Percentiles rank a stretch among this genome's conserved stretches.
Conservation (phyloP, 192 early-diverging fungal genomes). For the Endogone sp. region DNA sequence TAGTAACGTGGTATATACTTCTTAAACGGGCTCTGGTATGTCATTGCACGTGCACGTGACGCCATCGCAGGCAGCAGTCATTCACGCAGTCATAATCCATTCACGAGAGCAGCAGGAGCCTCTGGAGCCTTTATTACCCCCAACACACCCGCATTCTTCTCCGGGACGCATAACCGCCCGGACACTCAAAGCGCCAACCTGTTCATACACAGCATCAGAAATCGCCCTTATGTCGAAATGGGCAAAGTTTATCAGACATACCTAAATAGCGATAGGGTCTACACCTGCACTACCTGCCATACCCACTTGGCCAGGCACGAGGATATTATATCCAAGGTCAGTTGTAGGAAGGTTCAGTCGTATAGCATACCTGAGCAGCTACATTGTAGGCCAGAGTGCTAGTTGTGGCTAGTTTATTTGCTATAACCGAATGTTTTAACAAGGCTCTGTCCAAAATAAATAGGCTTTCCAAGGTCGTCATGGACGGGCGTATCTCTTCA, state of each 20-base stretch:
- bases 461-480: constrained; percentile 51
- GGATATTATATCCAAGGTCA: constrained; percentile 55
- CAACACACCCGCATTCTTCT: neutral
- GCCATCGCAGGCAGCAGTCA: no score
- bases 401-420: no score
- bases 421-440: no score
- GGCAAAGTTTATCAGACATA: constrained; percentile 39
- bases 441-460: no score
- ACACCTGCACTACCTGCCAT: constrained; percentile 50
- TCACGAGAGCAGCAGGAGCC: no score
- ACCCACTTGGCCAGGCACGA: constrained; percentile 49
- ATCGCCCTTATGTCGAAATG: constrained; percentile 2
- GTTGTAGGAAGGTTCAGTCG: constrained; percentile 16
- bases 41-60: no score
- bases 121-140: neutral
- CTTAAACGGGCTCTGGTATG: no score
- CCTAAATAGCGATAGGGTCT: constrained; percentile 39
- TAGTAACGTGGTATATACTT: no score
- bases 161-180: neutral
- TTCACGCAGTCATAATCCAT: no score
- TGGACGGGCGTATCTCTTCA: constrained; percentile 53
- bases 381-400: no score
- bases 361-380: neutral
- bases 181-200: neutral
- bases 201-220: constrained; percentile 1